Evolutionary conservation across 345 rosid species (phyloP).

Genomic region (Salix dunnii): DNA sequence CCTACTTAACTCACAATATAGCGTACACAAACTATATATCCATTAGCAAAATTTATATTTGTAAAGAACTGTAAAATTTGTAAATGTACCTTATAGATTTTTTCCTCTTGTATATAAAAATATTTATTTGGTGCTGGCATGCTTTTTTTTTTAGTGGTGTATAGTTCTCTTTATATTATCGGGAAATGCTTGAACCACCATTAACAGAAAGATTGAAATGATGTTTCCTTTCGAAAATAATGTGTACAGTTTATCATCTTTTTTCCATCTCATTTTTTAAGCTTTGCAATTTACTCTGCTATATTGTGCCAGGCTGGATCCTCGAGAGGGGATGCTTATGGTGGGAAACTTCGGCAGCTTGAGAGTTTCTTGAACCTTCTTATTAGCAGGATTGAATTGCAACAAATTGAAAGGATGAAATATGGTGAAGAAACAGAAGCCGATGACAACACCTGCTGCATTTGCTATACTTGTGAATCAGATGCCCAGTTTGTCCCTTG

Average conservation of each 20-base stretch:
- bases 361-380: conserved; percentile 63
- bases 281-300: not conserved
- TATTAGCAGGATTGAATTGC: conserved; percentile 39
- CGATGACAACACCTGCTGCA: conserved; percentile 73
- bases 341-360: conserved; percentile 53
- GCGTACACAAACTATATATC: no score
- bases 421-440: conserved; percentile 34
- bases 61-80: no score
- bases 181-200: not conserved
- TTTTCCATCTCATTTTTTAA: not conserved
- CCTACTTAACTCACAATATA: no score
- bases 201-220: not conserved
- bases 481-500: conserved; percentile 76
- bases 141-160: no score
- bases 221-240: not conserved
- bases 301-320: conserved; percentile 56
- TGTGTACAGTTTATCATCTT: not conserved
- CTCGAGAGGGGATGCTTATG: conserved; percentile 47
- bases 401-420: conserved; percentile 30
- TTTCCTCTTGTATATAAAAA: no score
- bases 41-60: no score
- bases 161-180: no score
- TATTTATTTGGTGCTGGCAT: no score
- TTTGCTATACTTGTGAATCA: conserved; percentile 65
- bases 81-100: no score